These are phyloP conservation scores for Microglena sp. DNA, from an alignment of 139 green algal species.

Conservation along the genomic window DNA sequence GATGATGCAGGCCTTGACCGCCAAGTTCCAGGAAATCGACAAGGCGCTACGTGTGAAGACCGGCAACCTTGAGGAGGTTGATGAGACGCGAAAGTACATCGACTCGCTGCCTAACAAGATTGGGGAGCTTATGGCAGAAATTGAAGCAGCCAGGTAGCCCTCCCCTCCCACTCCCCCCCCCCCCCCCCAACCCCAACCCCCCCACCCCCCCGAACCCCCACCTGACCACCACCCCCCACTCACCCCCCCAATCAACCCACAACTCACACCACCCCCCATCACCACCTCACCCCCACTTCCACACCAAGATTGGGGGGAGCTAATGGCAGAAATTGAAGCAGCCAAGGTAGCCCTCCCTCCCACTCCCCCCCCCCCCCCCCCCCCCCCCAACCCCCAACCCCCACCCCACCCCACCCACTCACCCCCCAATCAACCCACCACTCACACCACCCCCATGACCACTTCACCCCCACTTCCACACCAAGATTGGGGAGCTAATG, in stretches of 20 bases:
- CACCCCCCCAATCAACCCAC: neutral
- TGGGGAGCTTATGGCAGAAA: constrained; percentile 38
- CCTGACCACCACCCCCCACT: neutral
- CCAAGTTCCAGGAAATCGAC: constrained; percentile 58
- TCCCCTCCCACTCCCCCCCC: no score
- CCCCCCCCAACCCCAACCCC: no score
- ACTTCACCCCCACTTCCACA: no score
- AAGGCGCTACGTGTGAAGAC: constrained; percentile 42
- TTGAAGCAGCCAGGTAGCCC: constrained; percentile 36
- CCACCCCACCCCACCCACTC: neutral
- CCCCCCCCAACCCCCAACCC: neutral
- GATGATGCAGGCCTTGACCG: constrained; percentile 33
- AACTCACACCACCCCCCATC: no score
- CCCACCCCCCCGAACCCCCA: neutral
- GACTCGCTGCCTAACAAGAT: constrained; percentile 49
- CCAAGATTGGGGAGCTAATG: no score
- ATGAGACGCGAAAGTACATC: constrained; percentile 57
- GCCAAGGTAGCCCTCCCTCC: neutral
- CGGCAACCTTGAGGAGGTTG: constrained; percentile 61
- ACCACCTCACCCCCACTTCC: no score
- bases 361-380: constrained; percentile 4
- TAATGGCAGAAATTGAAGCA: neutral
- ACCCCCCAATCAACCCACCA: neutral
- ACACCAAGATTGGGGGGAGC: no score
- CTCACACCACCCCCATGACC: no score